Conservation (phyloP, 768 basidiomycete species). For the Panaeolus papilionaceus region DNA sequence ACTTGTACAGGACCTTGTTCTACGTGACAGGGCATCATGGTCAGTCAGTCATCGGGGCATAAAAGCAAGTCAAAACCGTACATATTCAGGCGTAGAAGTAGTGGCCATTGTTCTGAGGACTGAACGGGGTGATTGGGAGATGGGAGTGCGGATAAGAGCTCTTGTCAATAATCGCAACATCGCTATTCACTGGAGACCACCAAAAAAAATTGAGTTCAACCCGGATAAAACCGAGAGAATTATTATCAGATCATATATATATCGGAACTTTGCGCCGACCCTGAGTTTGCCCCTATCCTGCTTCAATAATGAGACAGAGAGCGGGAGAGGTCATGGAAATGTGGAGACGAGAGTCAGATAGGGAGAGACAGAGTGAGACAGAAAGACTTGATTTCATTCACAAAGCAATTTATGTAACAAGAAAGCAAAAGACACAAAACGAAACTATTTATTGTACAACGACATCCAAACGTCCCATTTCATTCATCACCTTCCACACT, state of each 20-base stretch:
- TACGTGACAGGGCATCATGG: conserved; percentile 36
- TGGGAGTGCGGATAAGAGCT: conserved; percentile 41
- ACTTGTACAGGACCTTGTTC: conserved; percentile 92
- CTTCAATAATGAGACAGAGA: not conserved
- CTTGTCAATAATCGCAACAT: conserved; percentile 48
- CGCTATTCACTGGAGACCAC: conserved; percentile 28
- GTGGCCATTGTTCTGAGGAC: conserved; percentile 63
- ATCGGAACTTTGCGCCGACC: conserved; percentile 14
- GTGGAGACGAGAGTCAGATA: too few relatives aligned
- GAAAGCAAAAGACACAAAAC: not conserved
- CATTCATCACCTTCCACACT: not conserved
- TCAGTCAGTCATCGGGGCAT: conserved; percentile 5
- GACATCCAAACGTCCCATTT: not conserved
- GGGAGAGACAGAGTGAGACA: too few relatives aligned
- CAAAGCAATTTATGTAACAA: not conserved
- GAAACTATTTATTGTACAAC: not conserved
- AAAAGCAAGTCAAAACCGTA: conserved; percentile 38
- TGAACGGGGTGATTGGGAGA: conserved; percentile 37
- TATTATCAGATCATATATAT: not conserved
- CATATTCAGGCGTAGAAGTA: conserved; percentile 63
- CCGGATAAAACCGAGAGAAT: conserved; percentile 38
- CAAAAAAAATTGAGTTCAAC: conserved; percentile 27
- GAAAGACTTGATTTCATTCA: not conserved
- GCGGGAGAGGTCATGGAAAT: too few relatives aligned
- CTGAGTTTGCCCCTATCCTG: not conserved